These are phyloP conservation scores for Protomyces gravidus DNA, from an alignment of 1,139 yeast genomes.

Conservation along the genomic window DNA sequence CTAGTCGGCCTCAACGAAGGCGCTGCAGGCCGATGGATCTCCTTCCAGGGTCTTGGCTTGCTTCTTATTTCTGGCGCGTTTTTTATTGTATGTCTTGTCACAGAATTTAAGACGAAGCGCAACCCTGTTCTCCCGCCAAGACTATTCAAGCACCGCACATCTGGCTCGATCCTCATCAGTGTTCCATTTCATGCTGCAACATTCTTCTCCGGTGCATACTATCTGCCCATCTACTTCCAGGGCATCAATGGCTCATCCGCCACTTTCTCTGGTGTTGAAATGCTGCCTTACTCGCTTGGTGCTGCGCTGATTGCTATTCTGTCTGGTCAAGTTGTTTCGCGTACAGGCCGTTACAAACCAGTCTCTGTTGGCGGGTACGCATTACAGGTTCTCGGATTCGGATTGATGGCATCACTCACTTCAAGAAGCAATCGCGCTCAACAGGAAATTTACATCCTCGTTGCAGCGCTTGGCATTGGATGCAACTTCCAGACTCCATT, in stretches of 20 bases:
- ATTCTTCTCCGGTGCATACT: slow-evolving; percentile 48
- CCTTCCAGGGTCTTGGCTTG: slow-evolving; percentile 54
- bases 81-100: slow-evolving; percentile 45
- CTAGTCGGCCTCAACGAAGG: slow-evolving; percentile 55
- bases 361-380: slow-evolving; percentile 47
- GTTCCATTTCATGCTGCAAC: slow-evolving; percentile 46
- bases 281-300: slow-evolving; percentile 54
- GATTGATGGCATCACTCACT: slow-evolving; percentile 47
- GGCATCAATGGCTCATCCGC: slow-evolving; percentile 50
- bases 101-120: slow-evolving; percentile 49
- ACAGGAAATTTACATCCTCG: slow-evolving; percentile 53
- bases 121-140: slow-evolving; percentile 50
- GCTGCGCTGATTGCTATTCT: slow-evolving; percentile 49
- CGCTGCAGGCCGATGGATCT: slow-evolving; percentile 49
- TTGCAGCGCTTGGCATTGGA: slow-evolving; percentile 57
- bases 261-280: slow-evolving; percentile 55
- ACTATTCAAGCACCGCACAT: slow-evolving; percentile 44
- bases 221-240: slow-evolving; percentile 56
- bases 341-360: slow-evolving; percentile 50
- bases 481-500: slow-evolving; percentile 52
- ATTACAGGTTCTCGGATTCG: slow-evolving; percentile 52
- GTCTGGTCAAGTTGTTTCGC: slow-evolving; percentile 49
- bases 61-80: slow-evolving; percentile 55
- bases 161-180: slow-evolving; percentile 44
- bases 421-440: slow-evolving; percentile 43